These are phyloP conservation scores for Fraxinus sp. DNA, from an alignment of 305 asterid species.

Conservation along the genomic window DNA sequence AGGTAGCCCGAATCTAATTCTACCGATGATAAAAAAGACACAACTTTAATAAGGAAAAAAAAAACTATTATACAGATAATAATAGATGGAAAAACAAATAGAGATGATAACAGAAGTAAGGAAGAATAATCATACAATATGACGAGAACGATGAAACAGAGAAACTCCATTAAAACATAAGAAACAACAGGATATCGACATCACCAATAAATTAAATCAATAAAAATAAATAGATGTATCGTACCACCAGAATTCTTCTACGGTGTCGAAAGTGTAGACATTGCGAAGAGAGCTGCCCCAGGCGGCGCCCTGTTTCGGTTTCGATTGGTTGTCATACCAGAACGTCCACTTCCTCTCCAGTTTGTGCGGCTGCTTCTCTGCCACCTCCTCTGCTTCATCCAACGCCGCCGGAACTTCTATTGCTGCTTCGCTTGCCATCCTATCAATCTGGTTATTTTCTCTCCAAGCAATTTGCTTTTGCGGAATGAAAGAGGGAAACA, in stretches of 20 bases:
- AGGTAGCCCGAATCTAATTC: not conserved
- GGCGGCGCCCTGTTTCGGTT: conserved; percentile 73
- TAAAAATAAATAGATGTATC: not conserved
- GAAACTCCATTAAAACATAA: not conserved
- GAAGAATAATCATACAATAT: not conserved
- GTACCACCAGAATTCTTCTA: conserved; percentile 96
- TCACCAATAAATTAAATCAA: not conserved
- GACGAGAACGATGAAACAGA: not conserved
- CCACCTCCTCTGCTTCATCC: not conserved
- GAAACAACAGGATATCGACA: not conserved
- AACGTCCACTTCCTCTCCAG: conserved; percentile 83
- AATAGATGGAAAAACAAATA: not conserved
- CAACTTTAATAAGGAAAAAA: not conserved
- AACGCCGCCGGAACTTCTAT: not conserved
- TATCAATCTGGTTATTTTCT: not conserved
- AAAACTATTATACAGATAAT: not conserved
- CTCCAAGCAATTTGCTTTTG: not conserved
- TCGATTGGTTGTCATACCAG: conserved; percentile 84
- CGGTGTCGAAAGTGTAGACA: conserved; percentile 77
- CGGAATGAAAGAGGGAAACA: not conserved
- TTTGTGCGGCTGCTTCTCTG: conserved; percentile 17
- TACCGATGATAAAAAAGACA: not conserved
- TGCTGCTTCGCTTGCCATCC: conserved; percentile 12
- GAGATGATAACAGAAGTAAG: not conserved
- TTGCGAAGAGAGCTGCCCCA: conserved; percentile 74